Evolutionary conservation across 768 basidiomycete genomes (phyloP).

Genomic region (Ephemerocybe angulata): DNA sequence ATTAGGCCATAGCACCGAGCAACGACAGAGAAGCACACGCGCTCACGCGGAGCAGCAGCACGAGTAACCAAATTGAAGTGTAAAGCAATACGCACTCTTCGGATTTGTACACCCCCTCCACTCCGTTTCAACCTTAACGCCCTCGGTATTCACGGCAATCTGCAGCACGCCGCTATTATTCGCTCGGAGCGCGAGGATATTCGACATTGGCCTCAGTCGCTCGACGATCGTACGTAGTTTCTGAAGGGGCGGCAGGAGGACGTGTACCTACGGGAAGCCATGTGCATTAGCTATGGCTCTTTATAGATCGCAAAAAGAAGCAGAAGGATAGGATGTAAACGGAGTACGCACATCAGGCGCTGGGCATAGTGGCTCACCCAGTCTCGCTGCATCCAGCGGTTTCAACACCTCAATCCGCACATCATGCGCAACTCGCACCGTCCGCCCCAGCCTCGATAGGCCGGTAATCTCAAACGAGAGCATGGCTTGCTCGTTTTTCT

Average conservation of each 20-base stretch:
- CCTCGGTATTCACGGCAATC: constrained; percentile 62
- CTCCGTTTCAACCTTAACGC: constrained; percentile 72
- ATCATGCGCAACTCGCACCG: constrained; percentile 70
- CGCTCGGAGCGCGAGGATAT: constrained; percentile 64
- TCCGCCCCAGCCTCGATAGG: constrained; percentile 58
- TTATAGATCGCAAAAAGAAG: not conserved
- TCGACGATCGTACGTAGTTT: constrained; percentile 80
- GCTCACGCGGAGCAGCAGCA: not conserved
- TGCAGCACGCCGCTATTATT: constrained; percentile 56
- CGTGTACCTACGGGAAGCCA: constrained; percentile 54
- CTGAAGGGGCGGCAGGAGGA: constrained; percentile 69
- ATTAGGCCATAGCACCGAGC: too few species aligned
- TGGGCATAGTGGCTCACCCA: constrained; percentile 81
- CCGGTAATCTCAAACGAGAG: constrained; percentile 74
- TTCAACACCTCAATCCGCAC: constrained; percentile 80
- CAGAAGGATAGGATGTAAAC: too few species aligned
- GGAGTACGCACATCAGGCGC: constrained; percentile 66
- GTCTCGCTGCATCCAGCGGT: constrained; percentile 63
- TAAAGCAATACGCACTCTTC: constrained; percentile 31
- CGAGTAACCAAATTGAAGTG: constrained; percentile 7
- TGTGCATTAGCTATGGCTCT: not conserved
- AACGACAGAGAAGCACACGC: too few species aligned
- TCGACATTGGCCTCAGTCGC: constrained; percentile 64
- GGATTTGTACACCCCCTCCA: constrained; percentile 77
- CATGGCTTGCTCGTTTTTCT: constrained; percentile 77